Evolutionary conservation across 768 basidiomycete genomes (phyloP).

Genomic region (Lepiota venenata): DNA sequence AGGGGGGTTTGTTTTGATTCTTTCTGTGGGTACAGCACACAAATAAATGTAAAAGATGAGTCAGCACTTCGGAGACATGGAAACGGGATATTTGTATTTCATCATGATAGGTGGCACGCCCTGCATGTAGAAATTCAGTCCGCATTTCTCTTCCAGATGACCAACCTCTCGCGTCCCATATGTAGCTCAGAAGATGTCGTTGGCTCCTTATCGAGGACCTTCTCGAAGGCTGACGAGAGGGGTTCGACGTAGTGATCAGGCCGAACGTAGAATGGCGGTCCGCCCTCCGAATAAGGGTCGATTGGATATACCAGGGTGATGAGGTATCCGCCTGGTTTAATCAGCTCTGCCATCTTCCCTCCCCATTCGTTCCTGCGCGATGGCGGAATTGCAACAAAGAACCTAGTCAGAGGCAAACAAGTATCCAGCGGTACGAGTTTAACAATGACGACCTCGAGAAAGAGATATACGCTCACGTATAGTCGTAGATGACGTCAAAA

Average conservation of each 20-base stretch:
- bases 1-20: too few relatives aligned
- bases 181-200: constrained; percentile 34
- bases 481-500: constrained; percentile 63
- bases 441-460: background rate
- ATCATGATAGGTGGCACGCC: too few relatives aligned
- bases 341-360: constrained; percentile 44
- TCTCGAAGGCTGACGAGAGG: constrained; percentile 46
- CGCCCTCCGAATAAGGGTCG: constrained; percentile 35
- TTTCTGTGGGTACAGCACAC: too few relatives aligned
- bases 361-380: constrained; percentile 53
- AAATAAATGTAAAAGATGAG: too few relatives aligned
- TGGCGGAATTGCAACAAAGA: constrained; percentile 71
- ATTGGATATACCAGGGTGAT: constrained; percentile 60
- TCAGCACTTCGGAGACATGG: too few relatives aligned
- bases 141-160: too few relatives aligned
- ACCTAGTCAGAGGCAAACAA: constrained; percentile 31
- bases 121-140: too few relatives aligned
- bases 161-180: constrained; percentile 35
- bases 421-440: background rate
- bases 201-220: constrained; percentile 51
- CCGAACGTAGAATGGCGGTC: constrained; percentile 61
- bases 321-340: constrained; percentile 60
- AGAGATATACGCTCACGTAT: constrained; percentile 39
- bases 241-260: constrained; percentile 51
- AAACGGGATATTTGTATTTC: too few relatives aligned